Evolutionary conservation across 345 rosid species (phyloP).

Genomic region (Mangifera indica): DNA sequence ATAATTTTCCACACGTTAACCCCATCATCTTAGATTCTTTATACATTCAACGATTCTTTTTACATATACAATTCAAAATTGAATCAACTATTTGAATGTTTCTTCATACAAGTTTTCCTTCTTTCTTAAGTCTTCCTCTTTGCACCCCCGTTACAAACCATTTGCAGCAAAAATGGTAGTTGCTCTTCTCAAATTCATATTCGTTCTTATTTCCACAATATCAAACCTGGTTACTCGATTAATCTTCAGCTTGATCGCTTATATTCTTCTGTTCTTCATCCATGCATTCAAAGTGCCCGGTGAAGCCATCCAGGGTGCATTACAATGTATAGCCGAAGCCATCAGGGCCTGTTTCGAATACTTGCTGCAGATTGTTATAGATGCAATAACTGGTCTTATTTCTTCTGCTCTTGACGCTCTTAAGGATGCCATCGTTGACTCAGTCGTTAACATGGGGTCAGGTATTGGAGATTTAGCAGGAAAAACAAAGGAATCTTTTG

Average conservation of each 20-base stretch:
- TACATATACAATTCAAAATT: slow-evolving; percentile 5
- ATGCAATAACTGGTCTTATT: slow-evolving; percentile 18
- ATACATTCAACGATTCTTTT: background rate
- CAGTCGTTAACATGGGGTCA: slow-evolving; percentile 19
- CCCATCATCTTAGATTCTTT: background rate
- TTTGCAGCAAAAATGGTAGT: slow-evolving; percentile 21
- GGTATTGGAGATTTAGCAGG: slow-evolving; percentile 28
- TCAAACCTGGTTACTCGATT: slow-evolving; percentile 25
- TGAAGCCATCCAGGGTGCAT: slow-evolving; percentile 29
- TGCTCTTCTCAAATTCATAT: slow-evolving; percentile 26
- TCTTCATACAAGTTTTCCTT: background rate
- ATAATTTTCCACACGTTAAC: background rate
- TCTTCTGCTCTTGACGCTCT: slow-evolving; percentile 32
- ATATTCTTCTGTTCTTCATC: slow-evolving; percentile 29
- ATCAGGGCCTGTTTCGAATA: slow-evolving; percentile 26
- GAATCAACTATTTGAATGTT: background rate
- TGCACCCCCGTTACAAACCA: background rate
- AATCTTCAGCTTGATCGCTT: slow-evolving; percentile 23
- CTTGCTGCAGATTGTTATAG: slow-evolving; percentile 24
- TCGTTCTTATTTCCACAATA: slow-evolving; percentile 20
- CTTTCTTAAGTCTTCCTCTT: slow-evolving; percentile 12
- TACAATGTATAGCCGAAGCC: slow-evolving; percentile 29
- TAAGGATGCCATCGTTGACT: slow-evolving; percentile 23
- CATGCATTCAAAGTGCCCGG: slow-evolving; percentile 33
- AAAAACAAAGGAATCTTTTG: slow-evolving; percentile 31